Percentiles rank a stretch among this genome's conserved stretches.
These are phyloP conservation scores for Grigorovia transvaalensis DNA, from an alignment of 805 yeast genomes.

Conservation along the genomic window DNA sequence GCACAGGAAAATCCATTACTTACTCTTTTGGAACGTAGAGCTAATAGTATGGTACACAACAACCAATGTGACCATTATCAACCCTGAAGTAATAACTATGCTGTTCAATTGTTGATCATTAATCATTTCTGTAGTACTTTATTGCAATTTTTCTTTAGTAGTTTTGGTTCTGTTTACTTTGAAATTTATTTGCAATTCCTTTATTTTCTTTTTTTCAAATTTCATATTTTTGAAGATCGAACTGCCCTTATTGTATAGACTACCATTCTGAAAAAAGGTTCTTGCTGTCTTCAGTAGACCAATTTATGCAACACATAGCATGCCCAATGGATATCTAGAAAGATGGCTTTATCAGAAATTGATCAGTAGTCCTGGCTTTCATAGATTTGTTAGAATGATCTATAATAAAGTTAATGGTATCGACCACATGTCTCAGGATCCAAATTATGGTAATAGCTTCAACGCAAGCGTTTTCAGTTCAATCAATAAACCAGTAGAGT, in stretches of 20 bases:
- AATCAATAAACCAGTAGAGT: constrained; percentile 15
- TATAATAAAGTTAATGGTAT: constrained; percentile 55
- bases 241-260: no score
- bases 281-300: background rate
- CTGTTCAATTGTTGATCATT: constrained; percentile 70
- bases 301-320: background rate
- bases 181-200: background rate
- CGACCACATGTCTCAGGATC: constrained; percentile 31
- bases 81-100: constrained; percentile 64
- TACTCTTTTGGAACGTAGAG: constrained; percentile 30
- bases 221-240: background rate
- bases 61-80: constrained; percentile 60
- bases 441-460: background rate
- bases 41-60: constrained; percentile 59
- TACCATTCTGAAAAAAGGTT: background rate
- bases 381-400: constrained; percentile 49
- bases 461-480: constrained; percentile 13
- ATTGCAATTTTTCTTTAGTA: background rate
- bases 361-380: constrained; percentile 48
- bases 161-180: background rate
- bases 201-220: background rate
- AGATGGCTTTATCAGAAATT: constrained; percentile 40
- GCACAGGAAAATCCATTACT: background rate
- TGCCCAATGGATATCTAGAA: constrained; percentile 20
- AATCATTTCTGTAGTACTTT: constrained; percentile 44